Evolutionary conservation across 2,329 filamentous ascomycete genomes (phyloP).

Genomic region (Aaosphaeria pasadenensis): DNA sequence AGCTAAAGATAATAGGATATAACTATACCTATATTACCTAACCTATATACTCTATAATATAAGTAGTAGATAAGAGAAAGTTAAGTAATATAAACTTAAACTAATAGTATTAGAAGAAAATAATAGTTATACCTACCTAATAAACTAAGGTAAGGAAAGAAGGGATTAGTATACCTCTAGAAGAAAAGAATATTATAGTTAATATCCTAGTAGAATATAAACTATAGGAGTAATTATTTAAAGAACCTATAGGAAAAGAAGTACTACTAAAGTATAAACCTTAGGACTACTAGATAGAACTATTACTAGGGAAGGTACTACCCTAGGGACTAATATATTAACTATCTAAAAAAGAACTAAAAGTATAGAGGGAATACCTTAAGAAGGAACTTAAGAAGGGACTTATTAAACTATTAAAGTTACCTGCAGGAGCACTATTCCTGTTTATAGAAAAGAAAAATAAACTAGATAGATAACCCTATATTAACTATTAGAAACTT

Average conservation of each 20-base stretch:
- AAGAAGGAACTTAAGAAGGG: background rate
- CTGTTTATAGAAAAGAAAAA: background rate
- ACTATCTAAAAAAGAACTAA: background rate
- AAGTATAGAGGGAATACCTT: background rate
- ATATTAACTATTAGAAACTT: slow-evolving; percentile 1
- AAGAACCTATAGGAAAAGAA: background rate
- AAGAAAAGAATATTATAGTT: no score
- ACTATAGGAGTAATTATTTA: background rate
- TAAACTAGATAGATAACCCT: slow-evolving; percentile 3
- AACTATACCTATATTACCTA: background rate
- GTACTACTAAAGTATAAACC: background rate
- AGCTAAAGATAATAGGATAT: background rate
- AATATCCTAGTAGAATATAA: background rate
- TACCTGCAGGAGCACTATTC: background rate
- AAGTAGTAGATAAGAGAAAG: background rate
- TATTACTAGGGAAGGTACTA: background rate
- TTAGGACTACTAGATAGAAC: background rate
- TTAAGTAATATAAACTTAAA: background rate
- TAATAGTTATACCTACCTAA: background rate
- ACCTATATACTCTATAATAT: no score
- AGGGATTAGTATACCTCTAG: background rate
- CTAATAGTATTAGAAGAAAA: background rate
- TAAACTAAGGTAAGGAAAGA: background rate
- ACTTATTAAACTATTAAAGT: background rate
- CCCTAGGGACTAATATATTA: background rate